Percentiles rank a stretch among this genome's conserved stretches.
Evolutionary conservation across 2,329 filamentous ascomycete genomes (phyloP).

Genomic region (Aureobasidium melanogenum): DNA sequence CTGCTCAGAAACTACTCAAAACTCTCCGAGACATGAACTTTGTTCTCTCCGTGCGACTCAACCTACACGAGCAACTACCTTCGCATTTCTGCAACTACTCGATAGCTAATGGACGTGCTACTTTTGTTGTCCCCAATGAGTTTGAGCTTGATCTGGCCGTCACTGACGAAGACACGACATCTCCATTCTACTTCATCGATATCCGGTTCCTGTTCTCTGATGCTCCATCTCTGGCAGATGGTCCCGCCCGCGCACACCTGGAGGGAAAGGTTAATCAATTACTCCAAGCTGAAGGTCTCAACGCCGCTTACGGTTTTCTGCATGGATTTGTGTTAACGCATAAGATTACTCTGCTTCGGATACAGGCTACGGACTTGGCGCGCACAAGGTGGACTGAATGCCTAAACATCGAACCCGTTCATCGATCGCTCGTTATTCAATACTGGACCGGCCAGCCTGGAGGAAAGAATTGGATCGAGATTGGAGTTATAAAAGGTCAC

Average conservation of each 20-base stretch:
- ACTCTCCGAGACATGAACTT: conserved; percentile 77
- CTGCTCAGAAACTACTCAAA: conserved; percentile 61
- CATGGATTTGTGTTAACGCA: conserved; percentile 84
- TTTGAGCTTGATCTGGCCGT: conserved; percentile 93
- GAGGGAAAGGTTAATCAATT: conserved; percentile 64
- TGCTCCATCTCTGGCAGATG: conserved; percentile 49
- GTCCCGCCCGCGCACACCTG: conserved; percentile 55
- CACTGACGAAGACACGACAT: conserved; percentile 70
- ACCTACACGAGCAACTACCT: conserved; percentile 75
- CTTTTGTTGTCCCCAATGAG: conserved; percentile 72
- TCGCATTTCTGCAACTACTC: conserved; percentile 66
- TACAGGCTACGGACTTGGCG: conserved; percentile 64
- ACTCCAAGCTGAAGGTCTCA: conserved; percentile 60
- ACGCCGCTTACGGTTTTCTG: conserved; percentile 75
- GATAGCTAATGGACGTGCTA: conserved; percentile 79
- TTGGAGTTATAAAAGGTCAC: conserved; percentile 65
- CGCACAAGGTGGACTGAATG: conserved; percentile 68
- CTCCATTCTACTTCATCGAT: conserved; percentile 91
- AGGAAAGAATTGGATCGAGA: conserved; percentile 81
- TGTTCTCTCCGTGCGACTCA: conserved; percentile 71
- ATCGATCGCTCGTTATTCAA: conserved; percentile 75
- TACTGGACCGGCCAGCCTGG: conserved; percentile 73
- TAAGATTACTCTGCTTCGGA: conserved; percentile 74
- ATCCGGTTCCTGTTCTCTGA: conserved; percentile 77
- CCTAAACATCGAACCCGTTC: conserved; percentile 67